Evolutionary conservation across 306 rosid species (phyloP), one percentile per base, ranked within the genome.

Genomic region (Ormosia emarginata): DNA sequence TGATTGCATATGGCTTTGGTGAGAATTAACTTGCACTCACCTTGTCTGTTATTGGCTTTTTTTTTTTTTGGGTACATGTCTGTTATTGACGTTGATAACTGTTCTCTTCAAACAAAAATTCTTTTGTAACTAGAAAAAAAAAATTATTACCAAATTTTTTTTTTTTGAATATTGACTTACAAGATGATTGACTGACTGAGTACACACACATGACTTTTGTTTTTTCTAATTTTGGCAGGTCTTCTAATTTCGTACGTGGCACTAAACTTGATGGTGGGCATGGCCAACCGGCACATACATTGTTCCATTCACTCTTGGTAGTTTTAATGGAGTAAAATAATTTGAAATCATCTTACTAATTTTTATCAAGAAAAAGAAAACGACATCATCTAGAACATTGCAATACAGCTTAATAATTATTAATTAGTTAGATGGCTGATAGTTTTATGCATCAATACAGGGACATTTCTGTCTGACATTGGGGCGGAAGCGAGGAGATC

Each of bases 1-100:
- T 91, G 93, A 74, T 88, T 79, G 96, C 96, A 67, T 91, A 90
- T 76, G 93, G 96, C 41, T 88, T 90, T 34, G 96, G 93, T 91
- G 74, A 73, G 79, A 57, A 74, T 63, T 75, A 7, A 37, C 37
- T 46, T 7, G 69, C n/a, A 33, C 9, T 49, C 41, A 56, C 55
- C 55, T 44, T 34, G 8, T 39, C 44, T 73, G 13, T 69, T 32
- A 3, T 72, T 55, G 37, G 59, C 53, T 12, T 70, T 2, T 24
- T 24, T 24, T 24, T 24, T 24, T 24, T 24, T 24, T n/a, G n/a
- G 24, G 24, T 24, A 24, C 24, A 24, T 24, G 24, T 24, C 24
- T 24, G 24, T 24, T 24, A 24, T 0, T 24, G 24, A 24, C 24
- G 24, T 24, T 24, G 55, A 61, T 32, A 61, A 24, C 14, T 40